These are phyloP conservation scores for Aquilaria yunnanensis DNA, from an alignment of 345 rosid genomes.

Conservation along the genomic window DNA sequence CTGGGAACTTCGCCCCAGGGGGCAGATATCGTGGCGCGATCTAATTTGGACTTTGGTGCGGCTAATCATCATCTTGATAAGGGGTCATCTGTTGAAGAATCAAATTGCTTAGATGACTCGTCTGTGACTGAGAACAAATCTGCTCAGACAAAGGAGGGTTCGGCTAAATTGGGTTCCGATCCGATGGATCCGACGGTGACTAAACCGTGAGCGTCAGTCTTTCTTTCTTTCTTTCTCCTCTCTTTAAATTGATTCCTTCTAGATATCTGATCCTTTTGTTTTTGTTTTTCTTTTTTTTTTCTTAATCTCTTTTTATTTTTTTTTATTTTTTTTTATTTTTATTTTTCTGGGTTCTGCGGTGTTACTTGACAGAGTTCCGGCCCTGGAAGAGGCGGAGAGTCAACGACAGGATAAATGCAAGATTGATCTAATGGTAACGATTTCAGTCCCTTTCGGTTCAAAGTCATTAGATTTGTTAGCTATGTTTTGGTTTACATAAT, in stretches of 20 bases:
- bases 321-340: too few relatives aligned
- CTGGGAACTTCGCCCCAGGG: constrained; percentile 11
- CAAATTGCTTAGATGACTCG: constrained; percentile 7
- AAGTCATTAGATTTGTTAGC: constrained; percentile 21
- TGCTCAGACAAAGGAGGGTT: constrained; percentile 6
- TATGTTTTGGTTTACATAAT: constrained; percentile 20
- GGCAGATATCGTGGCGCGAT: constrained; percentile 5
- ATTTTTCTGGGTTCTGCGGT: background rate
- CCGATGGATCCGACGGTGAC: constrained; percentile 22
- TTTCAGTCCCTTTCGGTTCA: constrained; percentile 7
- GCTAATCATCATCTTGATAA: constrained; percentile 3
- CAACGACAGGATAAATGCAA: constrained; percentile 30
- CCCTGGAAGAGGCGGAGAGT: constrained; percentile 12
- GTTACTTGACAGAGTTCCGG: constrained; percentile 21
- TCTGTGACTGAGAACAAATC: constrained; percentile 11
- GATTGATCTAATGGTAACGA: constrained; percentile 62
- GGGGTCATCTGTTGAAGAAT: constrained; percentile 13
- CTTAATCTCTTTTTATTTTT: too few relatives aligned
- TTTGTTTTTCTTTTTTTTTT: background rate
- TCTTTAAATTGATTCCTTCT: constrained; percentile 7
- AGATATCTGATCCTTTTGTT: constrained; percentile 13
- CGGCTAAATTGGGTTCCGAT: constrained; percentile 18
- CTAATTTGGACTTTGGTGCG: constrained; percentile 3
- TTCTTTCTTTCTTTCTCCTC: constrained; percentile 5
- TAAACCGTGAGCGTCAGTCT: constrained; percentile 30